Conservation (phyloP, 2,329 filamentous ascomycete genomes). For the Diplodia corticola region DNA sequence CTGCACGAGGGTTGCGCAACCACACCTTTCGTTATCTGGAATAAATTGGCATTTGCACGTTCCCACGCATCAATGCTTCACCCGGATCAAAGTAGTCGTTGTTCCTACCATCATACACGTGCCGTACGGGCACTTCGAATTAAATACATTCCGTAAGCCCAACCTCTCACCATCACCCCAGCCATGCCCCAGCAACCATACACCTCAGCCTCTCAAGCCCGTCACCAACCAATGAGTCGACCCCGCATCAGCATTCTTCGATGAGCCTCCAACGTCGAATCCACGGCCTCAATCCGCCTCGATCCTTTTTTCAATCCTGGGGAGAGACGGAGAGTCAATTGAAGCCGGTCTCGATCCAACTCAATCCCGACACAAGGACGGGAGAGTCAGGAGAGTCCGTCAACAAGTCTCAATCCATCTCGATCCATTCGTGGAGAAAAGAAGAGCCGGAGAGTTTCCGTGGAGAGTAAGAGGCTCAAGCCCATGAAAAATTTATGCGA, state of each 20-base stretch:
- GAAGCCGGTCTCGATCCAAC: background rate
- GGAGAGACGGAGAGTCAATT: background rate
- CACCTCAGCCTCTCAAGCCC: background rate
- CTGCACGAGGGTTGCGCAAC: background rate
- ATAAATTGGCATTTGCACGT: background rate
- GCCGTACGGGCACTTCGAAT: background rate
- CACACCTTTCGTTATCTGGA: background rate
- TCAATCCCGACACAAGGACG: background rate
- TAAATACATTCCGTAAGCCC: background rate
- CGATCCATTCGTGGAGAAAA: background rate
- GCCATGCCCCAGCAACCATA: no score
- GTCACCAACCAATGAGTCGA: slow-evolving; percentile 3
- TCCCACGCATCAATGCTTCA: background rate
- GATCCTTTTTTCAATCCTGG: background rate
- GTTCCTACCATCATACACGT: background rate
- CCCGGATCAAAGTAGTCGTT: background rate
- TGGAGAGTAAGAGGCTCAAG: background rate
- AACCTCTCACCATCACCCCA: background rate
- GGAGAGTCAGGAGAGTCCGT: background rate
- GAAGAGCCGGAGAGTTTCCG: background rate
- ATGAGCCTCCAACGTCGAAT: background rate
- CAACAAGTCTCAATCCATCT: background rate
- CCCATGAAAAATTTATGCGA: background rate
- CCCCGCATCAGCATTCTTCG: background rate
- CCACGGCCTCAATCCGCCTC: slow-evolving; percentile 4